A percentile compares a stretch with the other conserved stretches of the same genome.
These are phyloP conservation scores for Hydrangea macrophylla DNA, from an alignment of 148 eudicot species.

Conservation along the genomic window DNA sequence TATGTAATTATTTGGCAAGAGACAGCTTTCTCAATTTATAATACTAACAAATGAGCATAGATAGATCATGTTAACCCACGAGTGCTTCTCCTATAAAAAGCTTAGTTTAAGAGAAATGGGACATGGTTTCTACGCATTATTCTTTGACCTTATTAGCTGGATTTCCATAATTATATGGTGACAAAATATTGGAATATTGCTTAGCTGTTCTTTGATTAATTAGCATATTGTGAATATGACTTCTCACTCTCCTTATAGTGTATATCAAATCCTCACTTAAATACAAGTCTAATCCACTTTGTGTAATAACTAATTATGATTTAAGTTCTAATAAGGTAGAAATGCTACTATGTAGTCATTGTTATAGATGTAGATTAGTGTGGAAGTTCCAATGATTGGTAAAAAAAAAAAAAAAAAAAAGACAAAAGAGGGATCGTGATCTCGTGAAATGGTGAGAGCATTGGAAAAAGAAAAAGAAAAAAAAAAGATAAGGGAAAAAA, in stretches of 20 bases:
- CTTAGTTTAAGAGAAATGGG: constrained; percentile 1
- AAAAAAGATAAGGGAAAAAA: no score
- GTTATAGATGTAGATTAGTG: background rate
- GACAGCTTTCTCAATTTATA: background rate
- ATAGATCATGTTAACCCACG: background rate
- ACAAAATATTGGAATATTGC: background rate
- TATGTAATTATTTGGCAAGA: background rate
- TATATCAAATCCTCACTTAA: background rate
- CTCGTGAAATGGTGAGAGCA: background rate
- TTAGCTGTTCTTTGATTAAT: background rate
- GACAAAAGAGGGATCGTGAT: background rate
- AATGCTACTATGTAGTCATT: background rate
- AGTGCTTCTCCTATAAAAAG: background rate
- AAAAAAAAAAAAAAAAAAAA: no score
- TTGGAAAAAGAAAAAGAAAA: no score
- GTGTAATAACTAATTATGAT: background rate
- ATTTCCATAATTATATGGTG: background rate
- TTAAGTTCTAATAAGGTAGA: background rate
- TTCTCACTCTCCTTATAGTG: background rate
- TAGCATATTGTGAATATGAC: background rate
- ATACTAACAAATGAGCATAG: background rate
- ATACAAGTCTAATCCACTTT: background rate
- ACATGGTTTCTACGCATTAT: constrained; percentile 1
- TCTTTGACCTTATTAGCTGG: background rate
- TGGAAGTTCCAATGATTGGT: background rate